These are phyloP conservation scores for Fennellomyces sp. DNA, from an alignment of 371 early-diverging fungal genomes.

Conservation along the genomic window DNA sequence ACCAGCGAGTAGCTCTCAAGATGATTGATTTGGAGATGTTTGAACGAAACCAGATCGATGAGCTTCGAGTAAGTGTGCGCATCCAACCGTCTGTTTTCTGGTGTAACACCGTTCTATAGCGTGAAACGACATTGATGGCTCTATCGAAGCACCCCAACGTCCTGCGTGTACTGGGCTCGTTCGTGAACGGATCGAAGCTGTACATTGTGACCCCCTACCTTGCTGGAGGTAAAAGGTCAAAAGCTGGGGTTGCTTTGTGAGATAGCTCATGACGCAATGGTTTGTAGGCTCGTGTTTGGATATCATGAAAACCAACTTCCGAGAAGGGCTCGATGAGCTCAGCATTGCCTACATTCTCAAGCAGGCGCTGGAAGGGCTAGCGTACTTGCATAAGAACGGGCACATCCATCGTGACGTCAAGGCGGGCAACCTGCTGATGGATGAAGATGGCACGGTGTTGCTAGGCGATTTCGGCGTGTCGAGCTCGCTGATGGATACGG, in stretches of 20 bases:
- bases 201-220: slow-evolving; percentile 87
- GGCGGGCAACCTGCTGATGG: slow-evolving; percentile 87
- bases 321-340: slow-evolving; percentile 85
- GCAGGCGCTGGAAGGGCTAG: slow-evolving; percentile 82
- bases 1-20: slow-evolving; percentile 80
- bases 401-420: slow-evolving; percentile 94
- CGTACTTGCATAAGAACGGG: slow-evolving; percentile 86
- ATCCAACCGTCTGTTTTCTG: background rate
- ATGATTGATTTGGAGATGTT: slow-evolving; percentile 92
- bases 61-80: slow-evolving; percentile 17
- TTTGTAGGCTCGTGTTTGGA: slow-evolving; percentile 76
- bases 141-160: slow-evolving; percentile 87
- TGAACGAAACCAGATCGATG: slow-evolving; percentile 78
- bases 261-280: background rate
- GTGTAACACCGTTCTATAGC: slow-evolving; percentile 44
- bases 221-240: slow-evolving; percentile 57
- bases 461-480: slow-evolving; percentile 94
- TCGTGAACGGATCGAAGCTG: slow-evolving; percentile 81
- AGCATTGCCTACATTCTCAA: slow-evolving; percentile 83
- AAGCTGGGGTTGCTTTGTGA: background rate
- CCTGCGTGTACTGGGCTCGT: slow-evolving; percentile 81
- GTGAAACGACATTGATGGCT: slow-evolving; percentile 91
- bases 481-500: slow-evolving; percentile 76
- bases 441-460: slow-evolving; percentile 79
- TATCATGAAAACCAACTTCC: slow-evolving; percentile 84